Evolutionary conservation across 2,329 filamentous ascomycete genomes (phyloP).

Genomic region (Gaeumannomyces sp.): DNA sequence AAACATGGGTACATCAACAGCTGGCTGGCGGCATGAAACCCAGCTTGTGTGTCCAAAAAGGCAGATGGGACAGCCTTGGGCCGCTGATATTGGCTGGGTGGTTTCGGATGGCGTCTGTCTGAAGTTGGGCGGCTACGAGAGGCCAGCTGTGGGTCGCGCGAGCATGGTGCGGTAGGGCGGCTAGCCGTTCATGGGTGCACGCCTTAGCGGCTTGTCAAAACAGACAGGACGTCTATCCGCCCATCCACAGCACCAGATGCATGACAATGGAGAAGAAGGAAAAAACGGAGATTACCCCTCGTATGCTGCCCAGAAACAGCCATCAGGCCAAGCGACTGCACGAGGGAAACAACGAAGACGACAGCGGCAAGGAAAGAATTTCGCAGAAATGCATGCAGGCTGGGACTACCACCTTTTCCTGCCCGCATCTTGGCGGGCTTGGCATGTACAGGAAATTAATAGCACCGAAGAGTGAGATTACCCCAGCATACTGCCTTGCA

Average conservation of each 20-base stretch:
- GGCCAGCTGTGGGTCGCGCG: conserved; percentile 17
- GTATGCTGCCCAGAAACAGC: neutral
- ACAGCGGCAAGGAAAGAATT: neutral
- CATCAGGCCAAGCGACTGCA: neutral
- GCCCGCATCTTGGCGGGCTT: neutral
- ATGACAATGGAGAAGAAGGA: neutral
- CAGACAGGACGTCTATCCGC: neutral
- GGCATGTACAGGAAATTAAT: neutral
- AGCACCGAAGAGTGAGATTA: no score
- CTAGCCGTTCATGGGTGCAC: conserved; percentile 1
- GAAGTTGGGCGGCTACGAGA: conserved; percentile 39
- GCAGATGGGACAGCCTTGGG: conserved; percentile 32
- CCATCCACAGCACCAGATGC: neutral
- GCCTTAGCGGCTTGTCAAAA: neutral
- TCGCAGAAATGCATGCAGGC: neutral
- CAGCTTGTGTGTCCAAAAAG: conserved; percentile 42
- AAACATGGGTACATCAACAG: conserved; percentile 28
- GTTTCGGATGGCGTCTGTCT: conserved; percentile 41
- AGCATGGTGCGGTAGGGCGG: conserved; percentile 9
- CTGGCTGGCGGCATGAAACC: conserved; percentile 43
- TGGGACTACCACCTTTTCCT: neutral
- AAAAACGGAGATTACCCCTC: neutral
- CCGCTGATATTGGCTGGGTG: conserved; percentile 45
- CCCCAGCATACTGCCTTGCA: no score
- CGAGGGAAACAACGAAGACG: neutral